Evolutionary conservation across 2,329 filamentous ascomycete species (phyloP).

Genomic region (Botrytis byssoidea): DNA sequence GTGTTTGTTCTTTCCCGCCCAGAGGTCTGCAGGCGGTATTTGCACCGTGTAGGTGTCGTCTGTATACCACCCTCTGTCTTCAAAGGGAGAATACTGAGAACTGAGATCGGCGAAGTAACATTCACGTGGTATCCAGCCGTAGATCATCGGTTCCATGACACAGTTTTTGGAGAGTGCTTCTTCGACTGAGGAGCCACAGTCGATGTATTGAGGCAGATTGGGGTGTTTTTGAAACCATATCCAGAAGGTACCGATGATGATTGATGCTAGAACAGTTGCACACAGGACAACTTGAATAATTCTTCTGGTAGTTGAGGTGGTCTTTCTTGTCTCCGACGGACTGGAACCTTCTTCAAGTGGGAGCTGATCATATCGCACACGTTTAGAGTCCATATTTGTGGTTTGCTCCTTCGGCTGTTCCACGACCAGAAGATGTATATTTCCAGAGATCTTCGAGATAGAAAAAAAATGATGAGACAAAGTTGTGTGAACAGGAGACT

Average conservation of each 20-base stretch:
- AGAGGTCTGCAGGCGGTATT: background rate
- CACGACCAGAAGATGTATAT: too few species aligned
- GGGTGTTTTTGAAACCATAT: background rate
- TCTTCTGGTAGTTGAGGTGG: background rate
- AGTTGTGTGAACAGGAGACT: too few species aligned
- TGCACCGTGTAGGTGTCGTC: background rate
- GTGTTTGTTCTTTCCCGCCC: conserved; percentile 6
- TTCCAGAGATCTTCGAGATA: background rate
- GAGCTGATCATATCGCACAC: background rate
- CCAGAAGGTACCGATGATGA: background rate
- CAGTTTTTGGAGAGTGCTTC: conserved; percentile 1
- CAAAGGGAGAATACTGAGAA: conserved; percentile 3
- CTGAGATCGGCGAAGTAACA: conserved; percentile 4
- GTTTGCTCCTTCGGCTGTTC: too few species aligned
- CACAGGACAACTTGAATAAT: background rate
- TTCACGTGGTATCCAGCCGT: background rate
- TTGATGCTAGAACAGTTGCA: background rate
- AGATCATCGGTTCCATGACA: background rate
- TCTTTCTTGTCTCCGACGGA: background rate
- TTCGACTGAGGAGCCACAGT: conserved; percentile 2
- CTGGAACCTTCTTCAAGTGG: background rate
- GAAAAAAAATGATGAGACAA: background rate
- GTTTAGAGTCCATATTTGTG: background rate
- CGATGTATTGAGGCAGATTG: background rate
- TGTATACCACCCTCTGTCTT: conserved; percentile 7